Evolutionary conservation across 441 rosid genomes (phyloP).

Genomic region (Aleurites moluccanus): DNA sequence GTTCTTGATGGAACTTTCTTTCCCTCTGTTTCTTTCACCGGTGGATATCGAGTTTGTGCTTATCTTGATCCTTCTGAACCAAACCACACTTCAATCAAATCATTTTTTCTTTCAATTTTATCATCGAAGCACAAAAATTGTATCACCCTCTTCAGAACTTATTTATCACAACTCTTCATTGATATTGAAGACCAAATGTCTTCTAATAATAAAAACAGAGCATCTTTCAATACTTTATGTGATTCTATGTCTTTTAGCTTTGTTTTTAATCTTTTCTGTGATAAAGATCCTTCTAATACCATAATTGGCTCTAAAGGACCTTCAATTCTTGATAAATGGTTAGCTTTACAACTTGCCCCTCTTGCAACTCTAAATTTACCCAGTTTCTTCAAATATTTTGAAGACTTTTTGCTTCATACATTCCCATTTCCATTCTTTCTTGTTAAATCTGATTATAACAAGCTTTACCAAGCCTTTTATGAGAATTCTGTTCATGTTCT

Average conservation of each 20-base stretch:
- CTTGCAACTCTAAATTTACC: conserved; percentile 52
- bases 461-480: conserved; percentile 53
- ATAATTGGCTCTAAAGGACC: conserved; percentile 55
- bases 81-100: conserved; percentile 39
- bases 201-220: conserved; percentile 35
- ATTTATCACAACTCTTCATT: conserved; percentile 29
- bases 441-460: conserved; percentile 47
- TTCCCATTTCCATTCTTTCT: conserved; percentile 46
- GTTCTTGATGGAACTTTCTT: conserved; percentile 48
- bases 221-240: conserved; percentile 29
- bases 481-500: conserved; percentile 33
- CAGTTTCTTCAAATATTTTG: conserved; percentile 22
- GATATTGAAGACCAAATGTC: conserved; percentile 37
- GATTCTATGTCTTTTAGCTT: conserved; percentile 53
- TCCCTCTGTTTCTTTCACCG: conserved; percentile 45
- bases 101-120: conserved; percentile 29
- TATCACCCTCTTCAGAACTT: conserved; percentile 33
- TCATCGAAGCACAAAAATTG: conserved; percentile 25
- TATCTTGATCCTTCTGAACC: conserved; percentile 55
- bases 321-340: conserved; percentile 47
- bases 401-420: conserved; percentile 50
- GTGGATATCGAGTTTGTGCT: conserved; percentile 43
- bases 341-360: conserved; percentile 57
- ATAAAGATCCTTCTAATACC: conserved; percentile 48
- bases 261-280: conserved; percentile 50